These are phyloP conservation scores for Cladosporium halotolerans DNA, from an alignment of 2,329 filamentous ascomycete genomes.

Conservation along the genomic window DNA sequence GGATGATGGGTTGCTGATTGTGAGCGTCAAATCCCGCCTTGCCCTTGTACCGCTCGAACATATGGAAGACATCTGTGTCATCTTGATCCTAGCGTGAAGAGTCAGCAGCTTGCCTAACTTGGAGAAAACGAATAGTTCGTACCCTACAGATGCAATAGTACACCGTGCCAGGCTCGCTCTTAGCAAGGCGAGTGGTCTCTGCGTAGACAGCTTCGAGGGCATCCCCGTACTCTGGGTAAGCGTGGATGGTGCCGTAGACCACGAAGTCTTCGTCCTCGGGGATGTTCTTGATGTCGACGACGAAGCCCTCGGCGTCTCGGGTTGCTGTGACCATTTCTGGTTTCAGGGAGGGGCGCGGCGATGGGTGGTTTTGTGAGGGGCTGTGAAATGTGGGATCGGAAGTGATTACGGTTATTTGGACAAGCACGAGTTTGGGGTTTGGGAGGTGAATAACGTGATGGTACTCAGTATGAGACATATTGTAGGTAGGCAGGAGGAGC, in stretches of 20 bases:
- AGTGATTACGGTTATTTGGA: too few relatives aligned
- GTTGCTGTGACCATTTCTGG: background rate
- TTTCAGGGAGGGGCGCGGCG: background rate
- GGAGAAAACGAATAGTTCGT: background rate
- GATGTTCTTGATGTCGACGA: background rate
- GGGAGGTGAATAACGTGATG: too few relatives aligned
- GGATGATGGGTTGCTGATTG: slow-evolving; percentile 25
- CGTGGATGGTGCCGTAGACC: slow-evolving; percentile 18
- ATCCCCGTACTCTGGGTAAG: slow-evolving; percentile 28
- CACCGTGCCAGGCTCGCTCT: slow-evolving; percentile 25
- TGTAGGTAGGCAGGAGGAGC: too few relatives aligned
- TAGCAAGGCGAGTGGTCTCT: slow-evolving; percentile 25
- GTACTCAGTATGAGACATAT: too few relatives aligned
- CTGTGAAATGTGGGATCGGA: too few relatives aligned
- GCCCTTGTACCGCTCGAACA: slow-evolving; percentile 30
- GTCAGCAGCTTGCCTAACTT: too few relatives aligned
- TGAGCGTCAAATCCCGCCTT: slow-evolving; percentile 28
- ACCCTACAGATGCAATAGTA: slow-evolving; percentile 28
- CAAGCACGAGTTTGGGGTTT: too few relatives aligned
- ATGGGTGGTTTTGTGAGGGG: too few relatives aligned
- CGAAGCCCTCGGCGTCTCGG: background rate
- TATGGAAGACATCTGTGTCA: slow-evolving; percentile 30
- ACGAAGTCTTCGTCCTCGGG: slow-evolving; percentile 3
- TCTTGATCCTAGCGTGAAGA: slow-evolving; percentile 14
- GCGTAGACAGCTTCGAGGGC: slow-evolving; percentile 29